phyloP scores from a whole-genome alignment of 192 early-diverging fungal species.

The Mortierella alpina region DNA sequence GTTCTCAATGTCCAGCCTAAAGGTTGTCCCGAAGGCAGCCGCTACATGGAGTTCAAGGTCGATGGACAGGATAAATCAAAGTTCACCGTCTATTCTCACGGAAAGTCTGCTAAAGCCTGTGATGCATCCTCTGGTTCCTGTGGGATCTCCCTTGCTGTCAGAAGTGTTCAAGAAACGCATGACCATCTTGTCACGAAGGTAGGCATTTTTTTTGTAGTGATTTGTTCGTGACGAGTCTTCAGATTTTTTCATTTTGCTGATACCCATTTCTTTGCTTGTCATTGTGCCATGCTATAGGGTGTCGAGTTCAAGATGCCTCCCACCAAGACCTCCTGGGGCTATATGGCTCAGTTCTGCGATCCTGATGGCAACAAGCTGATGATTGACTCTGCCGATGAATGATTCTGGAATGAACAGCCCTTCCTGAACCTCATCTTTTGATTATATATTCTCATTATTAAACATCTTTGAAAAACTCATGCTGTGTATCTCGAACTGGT shows the following conservation, averaged over 20 bases:
- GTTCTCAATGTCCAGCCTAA: slow-evolving; percentile 19
- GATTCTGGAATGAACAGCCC: not conserved
- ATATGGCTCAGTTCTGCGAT: slow-evolving; percentile 29
- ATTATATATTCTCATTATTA: not conserved
- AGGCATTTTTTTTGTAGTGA: not conserved
- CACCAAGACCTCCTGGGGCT: slow-evolving; percentile 32
- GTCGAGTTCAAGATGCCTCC: slow-evolving; percentile 37
- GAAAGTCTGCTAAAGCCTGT: not conserved
- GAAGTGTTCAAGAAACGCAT: slow-evolving; percentile 21
- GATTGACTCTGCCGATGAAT: too few relatives aligned
- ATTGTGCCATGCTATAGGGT: slow-evolving; percentile 4
- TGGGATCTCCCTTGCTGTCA: slow-evolving; percentile 22
- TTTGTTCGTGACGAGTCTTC: not conserved
- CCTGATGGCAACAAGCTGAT: slow-evolving; percentile 41
- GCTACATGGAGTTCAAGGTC: slow-evolving; percentile 28
- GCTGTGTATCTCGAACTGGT: too few relatives aligned
- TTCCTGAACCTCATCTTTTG: not conserved
- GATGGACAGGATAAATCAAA: slow-evolving; percentile 18
- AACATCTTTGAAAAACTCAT: too few relatives aligned
- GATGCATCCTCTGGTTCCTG: not conserved
- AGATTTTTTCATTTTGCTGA: not conserved
- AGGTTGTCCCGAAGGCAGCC: not conserved
- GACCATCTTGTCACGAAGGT: slow-evolving; percentile 41
- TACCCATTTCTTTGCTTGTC: not conserved
- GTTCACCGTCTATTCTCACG: slow-evolving; percentile 28